Conservation (phyloP, 305 asterid species). For the Caryopteris hybrid region DNA sequence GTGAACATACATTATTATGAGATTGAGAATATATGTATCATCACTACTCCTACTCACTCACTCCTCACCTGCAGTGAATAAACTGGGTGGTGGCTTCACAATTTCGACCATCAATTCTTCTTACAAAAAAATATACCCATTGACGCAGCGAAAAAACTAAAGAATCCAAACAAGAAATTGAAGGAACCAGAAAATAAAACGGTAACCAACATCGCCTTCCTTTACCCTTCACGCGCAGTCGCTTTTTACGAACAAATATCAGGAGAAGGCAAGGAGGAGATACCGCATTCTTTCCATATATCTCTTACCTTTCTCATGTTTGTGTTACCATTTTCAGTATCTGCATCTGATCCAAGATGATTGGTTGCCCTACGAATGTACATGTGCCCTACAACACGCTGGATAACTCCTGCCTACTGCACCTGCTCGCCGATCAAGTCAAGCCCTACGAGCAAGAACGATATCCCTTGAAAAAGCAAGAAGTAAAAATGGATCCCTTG, state of each 20-base stretch:
- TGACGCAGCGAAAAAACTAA: constrained; percentile 22
- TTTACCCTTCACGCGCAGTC: neutral
- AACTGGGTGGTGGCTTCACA: constrained; percentile 10
- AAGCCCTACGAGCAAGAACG: constrained; percentile 83
- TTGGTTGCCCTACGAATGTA: constrained; percentile 5
- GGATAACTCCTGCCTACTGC: constrained; percentile 27
- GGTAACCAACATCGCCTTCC: constrained; percentile 35
- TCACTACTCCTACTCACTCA: constrained; percentile 13
- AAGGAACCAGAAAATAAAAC: constrained; percentile 18
- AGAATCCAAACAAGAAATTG: constrained; percentile 27
- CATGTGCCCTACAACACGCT: neutral
- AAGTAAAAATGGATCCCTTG: constrained; percentile 93
- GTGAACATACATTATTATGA: constrained; percentile 11
- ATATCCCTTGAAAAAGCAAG: constrained; percentile 82
- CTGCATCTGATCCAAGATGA: constrained; percentile 1
- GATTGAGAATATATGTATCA: neutral
- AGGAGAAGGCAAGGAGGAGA: constrained; percentile 10
- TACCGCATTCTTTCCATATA: constrained; percentile 2
- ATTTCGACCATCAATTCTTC: constrained; percentile 41
- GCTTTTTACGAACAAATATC: neutral
- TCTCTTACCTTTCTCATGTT: neutral
- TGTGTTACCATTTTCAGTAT: no score
- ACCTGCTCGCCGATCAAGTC: constrained; percentile 93
- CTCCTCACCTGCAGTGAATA: no score
- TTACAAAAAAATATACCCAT: constrained; percentile 68